These are phyloP conservation scores for Pythium oligandrum DNA, from an alignment of 352 stramenopile species.

Conservation along the genomic window DNA sequence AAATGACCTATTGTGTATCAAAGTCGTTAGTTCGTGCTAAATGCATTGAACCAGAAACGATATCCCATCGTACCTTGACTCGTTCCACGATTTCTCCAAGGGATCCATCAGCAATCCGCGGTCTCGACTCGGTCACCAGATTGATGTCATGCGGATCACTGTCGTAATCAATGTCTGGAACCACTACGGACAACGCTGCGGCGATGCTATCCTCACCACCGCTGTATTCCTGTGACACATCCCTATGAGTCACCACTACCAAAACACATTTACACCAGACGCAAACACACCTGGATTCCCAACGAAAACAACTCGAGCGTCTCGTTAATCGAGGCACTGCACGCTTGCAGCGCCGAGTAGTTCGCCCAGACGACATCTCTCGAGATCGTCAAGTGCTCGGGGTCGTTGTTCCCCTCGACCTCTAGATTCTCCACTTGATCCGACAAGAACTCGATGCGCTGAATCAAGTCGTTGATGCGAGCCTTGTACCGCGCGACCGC, in stretches of 20 bases:
- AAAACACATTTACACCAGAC: not conserved
- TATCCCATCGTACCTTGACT: slow-evolving; percentile 27
- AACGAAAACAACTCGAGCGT: slow-evolving; percentile 43
- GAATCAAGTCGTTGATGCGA: slow-evolving; percentile 53
- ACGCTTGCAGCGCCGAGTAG: slow-evolving; percentile 54
- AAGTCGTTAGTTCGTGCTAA: too few species aligned
- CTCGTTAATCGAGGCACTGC: slow-evolving; percentile 27
- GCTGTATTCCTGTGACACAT: not conserved
- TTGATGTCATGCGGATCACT: too few species aligned
- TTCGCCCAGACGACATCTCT: slow-evolving; percentile 62
- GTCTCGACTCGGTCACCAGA: too few species aligned
- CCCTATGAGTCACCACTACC: not conserved
- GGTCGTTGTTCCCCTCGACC: slow-evolving; percentile 27
- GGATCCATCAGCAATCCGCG: too few species aligned
- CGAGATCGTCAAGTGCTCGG: slow-evolving; percentile 35
- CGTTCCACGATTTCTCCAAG: not conserved
- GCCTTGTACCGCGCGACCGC: slow-evolving; percentile 57
- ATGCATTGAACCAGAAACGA: not conserved
- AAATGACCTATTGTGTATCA: slow-evolving; percentile 5
- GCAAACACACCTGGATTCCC: slow-evolving; percentile 38
- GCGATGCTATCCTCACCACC: too few species aligned
- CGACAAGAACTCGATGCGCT: slow-evolving; percentile 48
- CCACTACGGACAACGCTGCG: too few species aligned
- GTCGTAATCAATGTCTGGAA: too few species aligned
- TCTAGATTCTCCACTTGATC: slow-evolving; percentile 58